Conservation (phyloP, 345 rosid genomes). For the Angophora floribunda region DNA sequence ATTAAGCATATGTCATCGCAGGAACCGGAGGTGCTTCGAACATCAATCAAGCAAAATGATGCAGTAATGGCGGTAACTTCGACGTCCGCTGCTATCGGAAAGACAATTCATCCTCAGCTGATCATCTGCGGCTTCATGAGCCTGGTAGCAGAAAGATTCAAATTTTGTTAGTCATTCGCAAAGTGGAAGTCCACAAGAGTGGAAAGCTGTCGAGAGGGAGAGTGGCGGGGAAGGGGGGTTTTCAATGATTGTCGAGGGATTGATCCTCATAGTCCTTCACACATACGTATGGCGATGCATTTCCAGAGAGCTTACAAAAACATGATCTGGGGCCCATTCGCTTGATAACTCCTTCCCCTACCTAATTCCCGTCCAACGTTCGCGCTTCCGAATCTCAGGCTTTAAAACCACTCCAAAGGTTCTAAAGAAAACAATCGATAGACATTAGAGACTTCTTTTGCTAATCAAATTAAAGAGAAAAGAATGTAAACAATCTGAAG, state of each 20-base stretch:
- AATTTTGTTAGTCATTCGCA: background rate
- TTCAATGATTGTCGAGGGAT: too few relatives aligned
- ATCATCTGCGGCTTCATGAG: background rate
- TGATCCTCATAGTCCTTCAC: background rate
- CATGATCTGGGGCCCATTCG: background rate
- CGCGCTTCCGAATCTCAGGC: background rate
- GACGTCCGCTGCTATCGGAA: background rate
- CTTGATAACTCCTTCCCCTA: background rate
- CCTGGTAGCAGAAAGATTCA: accelerated
- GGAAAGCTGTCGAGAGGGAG: too few relatives aligned
- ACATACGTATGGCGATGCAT: background rate
- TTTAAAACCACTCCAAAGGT: too few relatives aligned
- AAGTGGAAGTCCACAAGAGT: too few relatives aligned
- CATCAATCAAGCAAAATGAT: background rate
- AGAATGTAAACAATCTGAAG: too few relatives aligned
- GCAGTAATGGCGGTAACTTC: background rate
- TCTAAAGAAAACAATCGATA: too few relatives aligned
- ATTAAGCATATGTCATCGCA: background rate
- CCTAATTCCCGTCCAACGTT: background rate
- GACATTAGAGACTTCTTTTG: too few relatives aligned
- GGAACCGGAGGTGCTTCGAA: background rate
- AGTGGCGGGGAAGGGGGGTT: too few relatives aligned
- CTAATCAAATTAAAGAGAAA: too few relatives aligned
- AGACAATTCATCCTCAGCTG: background rate
- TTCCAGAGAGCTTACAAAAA: background rate